Conservation (phyloP, 495 filamentous ascomycete species). For the Penicillium robsamsonii region DNA sequence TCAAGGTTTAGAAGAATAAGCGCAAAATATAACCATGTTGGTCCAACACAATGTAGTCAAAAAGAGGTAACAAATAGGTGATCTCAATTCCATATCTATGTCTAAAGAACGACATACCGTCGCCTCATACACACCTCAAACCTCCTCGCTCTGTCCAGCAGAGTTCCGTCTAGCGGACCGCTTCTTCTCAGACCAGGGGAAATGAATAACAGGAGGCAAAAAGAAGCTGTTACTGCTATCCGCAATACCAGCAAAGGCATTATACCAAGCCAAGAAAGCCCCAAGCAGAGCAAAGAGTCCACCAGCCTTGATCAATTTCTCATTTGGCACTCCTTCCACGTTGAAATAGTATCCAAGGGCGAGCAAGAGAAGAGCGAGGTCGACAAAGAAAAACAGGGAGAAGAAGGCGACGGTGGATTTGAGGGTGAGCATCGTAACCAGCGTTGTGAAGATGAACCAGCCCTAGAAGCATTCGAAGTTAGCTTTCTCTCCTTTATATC, state of each 20-base stretch:
- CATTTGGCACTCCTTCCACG: conserved; percentile 41
- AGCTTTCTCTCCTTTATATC: neutral
- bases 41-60: neutral
- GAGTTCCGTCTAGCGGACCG: conserved; percentile 46
- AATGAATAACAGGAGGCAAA: conserved; percentile 82
- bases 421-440: conserved; percentile 78
- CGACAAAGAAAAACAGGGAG: conserved; percentile 80
- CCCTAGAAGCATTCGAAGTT: conserved; percentile 38
- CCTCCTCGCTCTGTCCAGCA: conserved; percentile 23
- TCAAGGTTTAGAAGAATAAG: neutral
- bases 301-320: conserved; percentile 61
- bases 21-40: neutral
- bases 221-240: conserved; percentile 83
- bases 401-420: conserved; percentile 92
- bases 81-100: neutral
- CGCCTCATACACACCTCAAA: neutral
- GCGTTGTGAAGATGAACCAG: conserved; percentile 90
- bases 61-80: neutral
- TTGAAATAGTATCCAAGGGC: conserved; percentile 60
- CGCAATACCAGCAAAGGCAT: conserved; percentile 83
- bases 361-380: conserved; percentile 79
- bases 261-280: conserved; percentile 88
- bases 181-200: conserved; percentile 85
- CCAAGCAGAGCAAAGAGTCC: conserved; percentile 78
- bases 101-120: neutral